phyloP scores from a whole-genome alignment of 208 protist genomes.

The Jaenimonas drosophilae region DNA sequence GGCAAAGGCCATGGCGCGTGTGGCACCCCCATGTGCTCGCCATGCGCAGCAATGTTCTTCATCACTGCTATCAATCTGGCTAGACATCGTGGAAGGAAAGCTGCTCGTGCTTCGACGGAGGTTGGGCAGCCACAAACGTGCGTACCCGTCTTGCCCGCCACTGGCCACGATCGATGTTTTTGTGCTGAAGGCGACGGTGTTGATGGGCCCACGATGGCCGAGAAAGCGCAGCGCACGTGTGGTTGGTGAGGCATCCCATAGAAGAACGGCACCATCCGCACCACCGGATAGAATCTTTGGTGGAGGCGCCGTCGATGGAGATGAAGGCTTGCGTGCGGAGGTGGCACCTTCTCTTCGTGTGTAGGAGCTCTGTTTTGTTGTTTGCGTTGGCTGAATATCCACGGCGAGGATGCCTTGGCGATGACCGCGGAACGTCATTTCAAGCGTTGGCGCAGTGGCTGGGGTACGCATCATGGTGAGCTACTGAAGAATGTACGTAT shows the following conservation, averaged over 20 bases:
- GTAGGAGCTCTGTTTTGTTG: too few species aligned
- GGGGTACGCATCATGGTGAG: neutral
- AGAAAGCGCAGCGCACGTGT: slow-evolving; percentile 67
- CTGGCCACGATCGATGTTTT: slow-evolving; percentile 26
- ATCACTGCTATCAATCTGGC: neutral
- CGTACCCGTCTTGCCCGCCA: slow-evolving; percentile 75
- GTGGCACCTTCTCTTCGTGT: too few species aligned
- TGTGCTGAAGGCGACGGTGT: slow-evolving; percentile 38
- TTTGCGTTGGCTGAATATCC: slow-evolving; percentile 23
- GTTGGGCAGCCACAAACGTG: slow-evolving; percentile 67
- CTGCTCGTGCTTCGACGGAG: slow-evolving; percentile 21
- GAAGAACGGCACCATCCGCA: slow-evolving; percentile 70
- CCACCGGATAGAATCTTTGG: slow-evolving; percentile 56
- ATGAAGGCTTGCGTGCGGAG: neutral
- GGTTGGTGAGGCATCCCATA: slow-evolving; percentile 72
- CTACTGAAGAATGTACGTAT: too few species aligned
- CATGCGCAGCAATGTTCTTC: slow-evolving; percentile 16
- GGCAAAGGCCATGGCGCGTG: slow-evolving; percentile 58
- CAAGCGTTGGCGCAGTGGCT: slow-evolving; percentile 15
- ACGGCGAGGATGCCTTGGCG: slow-evolving; percentile 41
- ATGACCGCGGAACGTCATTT: slow-evolving; percentile 73
- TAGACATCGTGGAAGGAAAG: slow-evolving; percentile 6
- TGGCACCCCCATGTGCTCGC: slow-evolving; percentile 62
- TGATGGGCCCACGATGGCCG: slow-evolving; percentile 70
- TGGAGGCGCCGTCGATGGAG: slow-evolving; percentile 3